These are phyloP conservation scores for Hyaloscypha bicolor DNA, from an alignment of 495 filamentous ascomycete genomes.

Conservation along the genomic window DNA sequence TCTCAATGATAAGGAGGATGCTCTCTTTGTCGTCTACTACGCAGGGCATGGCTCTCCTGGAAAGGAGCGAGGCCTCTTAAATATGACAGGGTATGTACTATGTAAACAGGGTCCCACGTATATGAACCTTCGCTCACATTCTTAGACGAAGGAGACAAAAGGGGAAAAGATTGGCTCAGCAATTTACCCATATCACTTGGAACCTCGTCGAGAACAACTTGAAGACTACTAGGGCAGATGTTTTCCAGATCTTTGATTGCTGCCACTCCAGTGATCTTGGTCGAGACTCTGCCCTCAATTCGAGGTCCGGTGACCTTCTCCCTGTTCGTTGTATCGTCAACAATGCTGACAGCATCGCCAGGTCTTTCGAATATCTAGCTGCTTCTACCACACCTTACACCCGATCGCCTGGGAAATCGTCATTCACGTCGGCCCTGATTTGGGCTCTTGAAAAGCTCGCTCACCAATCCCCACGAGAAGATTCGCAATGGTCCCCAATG, in stretches of 20 bases:
- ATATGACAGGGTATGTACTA: conserved; percentile 14
- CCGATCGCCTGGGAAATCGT: conserved; percentile 12
- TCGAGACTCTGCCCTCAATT: conserved; percentile 13
- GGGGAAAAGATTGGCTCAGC: neutral
- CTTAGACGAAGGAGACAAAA: conserved; percentile 6
- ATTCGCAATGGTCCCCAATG: conserved; percentile 7
- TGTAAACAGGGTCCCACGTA: neutral
- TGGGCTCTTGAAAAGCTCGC: conserved; percentile 17
- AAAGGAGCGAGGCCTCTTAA: conserved; percentile 7
- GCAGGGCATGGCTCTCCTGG: conserved; percentile 20
- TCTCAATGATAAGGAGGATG: conserved; percentile 12
- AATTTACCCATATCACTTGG: conserved; percentile 14
- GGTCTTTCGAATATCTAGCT: conserved; percentile 22
- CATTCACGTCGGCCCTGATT: conserved; percentile 20
- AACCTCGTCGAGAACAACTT: conserved; percentile 11
- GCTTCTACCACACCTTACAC: conserved; percentile 10
- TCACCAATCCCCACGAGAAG: conserved; percentile 11
- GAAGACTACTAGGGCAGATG: conserved; percentile 6
- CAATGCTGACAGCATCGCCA: conserved; percentile 1
- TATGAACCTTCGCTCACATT: neutral
- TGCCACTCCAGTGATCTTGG: conserved; percentile 13
- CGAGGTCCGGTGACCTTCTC: conserved; percentile 8
- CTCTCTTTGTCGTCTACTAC: conserved; percentile 23
- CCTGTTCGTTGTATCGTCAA: neutral
- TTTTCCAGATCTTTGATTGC: conserved; percentile 16